Conservation (phyloP, 176 grass and related monocot genomes). For the Carex littledalei region DNA sequence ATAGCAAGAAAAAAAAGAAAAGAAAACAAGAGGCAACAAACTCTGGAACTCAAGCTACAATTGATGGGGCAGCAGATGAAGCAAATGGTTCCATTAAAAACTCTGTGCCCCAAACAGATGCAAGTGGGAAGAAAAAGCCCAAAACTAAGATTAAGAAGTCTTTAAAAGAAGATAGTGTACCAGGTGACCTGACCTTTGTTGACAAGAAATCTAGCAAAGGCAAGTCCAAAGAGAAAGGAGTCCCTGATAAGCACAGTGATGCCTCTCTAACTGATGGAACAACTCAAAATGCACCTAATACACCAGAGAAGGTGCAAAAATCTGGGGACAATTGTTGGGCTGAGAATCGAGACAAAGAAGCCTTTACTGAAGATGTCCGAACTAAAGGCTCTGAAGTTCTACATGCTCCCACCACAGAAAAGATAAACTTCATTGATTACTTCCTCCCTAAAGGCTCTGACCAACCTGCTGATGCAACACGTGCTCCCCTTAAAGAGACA, state of each 20-base stretch:
- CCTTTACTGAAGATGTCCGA: not conserved
- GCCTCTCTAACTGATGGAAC: not conserved
- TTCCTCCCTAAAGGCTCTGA: not conserved
- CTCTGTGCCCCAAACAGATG: not conserved
- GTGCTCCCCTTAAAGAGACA: not conserved
- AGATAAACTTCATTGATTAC: not conserved
- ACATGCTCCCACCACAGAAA: not conserved
- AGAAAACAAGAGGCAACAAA: slow-evolving; percentile 23
- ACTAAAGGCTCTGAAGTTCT: not conserved
- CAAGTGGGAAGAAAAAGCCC: not conserved
- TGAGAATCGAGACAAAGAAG: not conserved
- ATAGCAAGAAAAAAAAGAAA: slow-evolving; percentile 56
- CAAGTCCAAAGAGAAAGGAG: not conserved
- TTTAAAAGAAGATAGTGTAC: not conserved
- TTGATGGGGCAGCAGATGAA: not conserved
- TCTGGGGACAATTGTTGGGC: not conserved
- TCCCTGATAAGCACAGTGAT: not conserved
- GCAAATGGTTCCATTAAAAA: not conserved
- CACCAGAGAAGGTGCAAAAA: slow-evolving; percentile 9
- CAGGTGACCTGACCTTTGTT: not conserved
- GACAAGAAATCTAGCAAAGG: not conserved
- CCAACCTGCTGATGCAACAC: not conserved
- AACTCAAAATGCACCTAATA: slow-evolving; percentile 11
- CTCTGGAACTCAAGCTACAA: not conserved
- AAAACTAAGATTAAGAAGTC: not conserved